Base-by-base conservation (phyloP, 2,329 filamentous ascomycete genomes). In the Diaporthe ilicicola region DNA sequence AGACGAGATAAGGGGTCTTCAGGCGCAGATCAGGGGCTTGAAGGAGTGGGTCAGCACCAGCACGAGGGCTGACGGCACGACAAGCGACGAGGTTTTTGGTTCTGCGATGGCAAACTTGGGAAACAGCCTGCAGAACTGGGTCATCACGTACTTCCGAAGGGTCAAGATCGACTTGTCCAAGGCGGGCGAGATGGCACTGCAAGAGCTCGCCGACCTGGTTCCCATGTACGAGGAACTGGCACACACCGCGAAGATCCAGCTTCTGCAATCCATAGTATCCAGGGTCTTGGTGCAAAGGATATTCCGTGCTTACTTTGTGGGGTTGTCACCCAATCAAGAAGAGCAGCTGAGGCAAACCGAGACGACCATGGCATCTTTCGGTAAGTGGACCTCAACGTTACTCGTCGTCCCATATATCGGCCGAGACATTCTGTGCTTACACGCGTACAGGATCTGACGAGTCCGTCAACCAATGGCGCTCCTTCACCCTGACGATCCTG, bases 91-190 rank as follows among this genome's bases (percentile, higher is more conserved):
- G 78, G 88, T 90, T 13, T 88, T 94, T 77, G 87, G 84, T 2
- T 88, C 92, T 64, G 84, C 85, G 12, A 88, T 92, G 83, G 84
- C 86, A 62, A 84, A 87, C 70, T 78, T 94, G 56, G 88, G 88
- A 24, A 91, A 93, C 75, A 88, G 91, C 29, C 80, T 93, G 75
- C 91, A 93, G 81, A 93, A 94, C 75, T 94, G 92, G 92, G 88
- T 91, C 4, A 90, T 94, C 75, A 87, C 88, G 32, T 88, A 92
- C 77, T 94, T 92, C 74, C 85, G 92, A 65, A 88, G 87, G 73
- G 85, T 87, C 15, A 92, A 87, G 80, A 80, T 92, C 56, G 87
- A 88, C 75, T 74, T 87, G 3, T 79, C 81, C 0, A 81, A 77
- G 22, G 79, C 83, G 17, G 79, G 81, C 59, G 81, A 84, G 46